Conservation (phyloP, 2,329 filamentous ascomycete species). For the Alternaria dauci region DNA sequence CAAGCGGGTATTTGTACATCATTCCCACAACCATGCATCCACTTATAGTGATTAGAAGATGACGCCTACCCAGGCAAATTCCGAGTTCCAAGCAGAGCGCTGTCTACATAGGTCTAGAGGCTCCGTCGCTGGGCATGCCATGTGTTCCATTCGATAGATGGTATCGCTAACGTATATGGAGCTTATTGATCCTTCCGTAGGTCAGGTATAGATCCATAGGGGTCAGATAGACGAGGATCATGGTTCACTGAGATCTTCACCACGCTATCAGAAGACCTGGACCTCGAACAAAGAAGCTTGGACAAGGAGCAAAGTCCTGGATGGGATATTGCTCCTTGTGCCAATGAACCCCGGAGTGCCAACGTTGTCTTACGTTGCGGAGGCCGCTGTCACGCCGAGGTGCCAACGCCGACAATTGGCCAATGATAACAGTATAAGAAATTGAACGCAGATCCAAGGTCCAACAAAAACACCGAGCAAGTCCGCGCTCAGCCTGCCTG, state of each 20-base stretch:
- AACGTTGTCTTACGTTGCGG: not conserved
- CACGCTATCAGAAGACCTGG: not conserved
- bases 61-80: conserved; percentile 12
- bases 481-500: conserved; percentile 10
- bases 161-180: not conserved
- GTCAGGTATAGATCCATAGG: not conserved
- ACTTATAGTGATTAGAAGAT: conserved; percentile 8
- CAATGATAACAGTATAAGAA: not conserved
- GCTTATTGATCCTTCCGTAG: not conserved
- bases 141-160: not conserved
- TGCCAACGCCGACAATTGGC: not conserved
- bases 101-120: conserved; percentile 14
- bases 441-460: not conserved
- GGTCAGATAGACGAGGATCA: not conserved
- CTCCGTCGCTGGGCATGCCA: not conserved
- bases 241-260: not conserved
- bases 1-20: not conserved
- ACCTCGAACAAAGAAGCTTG: not conserved
- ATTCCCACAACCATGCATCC: not conserved
- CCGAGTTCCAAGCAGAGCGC: not conserved
- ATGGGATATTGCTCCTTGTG: conserved; percentile 1
- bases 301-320: not conserved
- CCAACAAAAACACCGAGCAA: conserved; percentile 5
- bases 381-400: conserved; percentile 9
- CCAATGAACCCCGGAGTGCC: not conserved